Evolutionary conservation across 2,329 filamentous ascomycete genomes (phyloP), one percentile per base, ranked within the genome.

Genomic region (Trichoderma oligosporum): DNA sequence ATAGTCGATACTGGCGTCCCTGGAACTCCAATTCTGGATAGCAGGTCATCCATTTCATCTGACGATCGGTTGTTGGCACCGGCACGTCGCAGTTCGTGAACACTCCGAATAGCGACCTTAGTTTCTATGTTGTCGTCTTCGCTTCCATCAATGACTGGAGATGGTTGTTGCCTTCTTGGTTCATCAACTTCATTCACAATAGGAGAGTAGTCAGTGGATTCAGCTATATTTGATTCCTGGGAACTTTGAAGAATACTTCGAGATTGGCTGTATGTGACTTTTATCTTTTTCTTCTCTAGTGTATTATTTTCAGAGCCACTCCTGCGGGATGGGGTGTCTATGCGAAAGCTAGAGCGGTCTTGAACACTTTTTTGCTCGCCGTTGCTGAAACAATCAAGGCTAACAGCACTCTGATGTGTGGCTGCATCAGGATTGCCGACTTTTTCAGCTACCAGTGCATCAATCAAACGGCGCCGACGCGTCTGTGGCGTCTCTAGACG

Each of bases 51-150:
- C 70, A 87, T 80, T 63, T 85, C 82, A 61, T 87, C 84, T 4
- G 84, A 76, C 61, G 85, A 85, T 25, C 85, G 80, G 63, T 82
- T 85, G 65, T 86, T 86, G 20, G 83, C 84, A 14, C 85, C 85
- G 4, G 84, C 83, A 59, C 86, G 82, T 51, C 83, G 78, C 39
- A 88, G 70, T 65, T 87, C 85, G 65, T 88, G 84, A 16, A 87
- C 81, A 62, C 82, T 85, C 58, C 80, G 78, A 45, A 87, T 82
- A 25, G 80, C 79, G 16, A 78, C 76, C 44, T 75, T 77, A 18
- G 72, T 63, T 14, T 75, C 74, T 20, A 75, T 72, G 1, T 76
- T 73, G 12, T 69, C 67, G 4, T 78, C 78, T 16, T 62, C 59
- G 5, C 67, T 65, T 9, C 69, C 68, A n/a, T 64, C 62, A 7